These are phyloP conservation scores for Zymoseptoria tritici DNA, from an alignment of 2,329 filamentous ascomycete species.

Conservation along the genomic window DNA sequence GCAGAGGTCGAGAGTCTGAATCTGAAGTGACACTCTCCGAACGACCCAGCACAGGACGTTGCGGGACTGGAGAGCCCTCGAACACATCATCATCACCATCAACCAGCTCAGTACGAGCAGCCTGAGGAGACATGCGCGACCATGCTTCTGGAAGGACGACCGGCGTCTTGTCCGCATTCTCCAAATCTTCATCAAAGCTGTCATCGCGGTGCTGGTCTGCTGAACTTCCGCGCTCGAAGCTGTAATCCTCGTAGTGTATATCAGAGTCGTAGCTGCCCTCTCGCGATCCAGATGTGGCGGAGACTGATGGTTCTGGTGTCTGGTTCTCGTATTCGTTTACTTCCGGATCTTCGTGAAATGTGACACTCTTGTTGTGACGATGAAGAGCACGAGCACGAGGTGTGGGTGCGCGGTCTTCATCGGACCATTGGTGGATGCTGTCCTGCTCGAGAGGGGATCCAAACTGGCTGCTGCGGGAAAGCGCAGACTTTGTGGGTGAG, in stretches of 20 bases:
- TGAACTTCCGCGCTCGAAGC: constrained; percentile 51
- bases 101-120: constrained; percentile 47
- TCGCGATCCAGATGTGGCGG: constrained; percentile 78
- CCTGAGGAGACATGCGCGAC: constrained; percentile 67
- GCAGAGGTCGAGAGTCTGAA: constrained; percentile 74
- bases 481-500: constrained; percentile 84
- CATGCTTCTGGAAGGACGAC: constrained; percentile 97
- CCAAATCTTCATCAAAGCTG: constrained; percentile 90
- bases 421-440: constrained; percentile 48
- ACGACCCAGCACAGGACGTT: constrained; percentile 52
- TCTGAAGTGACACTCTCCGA: constrained; percentile 71
- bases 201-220: constrained; percentile 49
- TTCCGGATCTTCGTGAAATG: constrained; percentile 87
- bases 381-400: constrained; percentile 62
- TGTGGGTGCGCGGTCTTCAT: constrained; percentile 52
- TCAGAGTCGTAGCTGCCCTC: constrained; percentile 86
- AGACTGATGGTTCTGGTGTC: constrained; percentile 83
- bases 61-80: constrained; percentile 44
- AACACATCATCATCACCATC: constrained; percentile 60
- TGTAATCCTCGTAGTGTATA: constrained; percentile 64
- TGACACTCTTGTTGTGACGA: constrained; percentile 91
- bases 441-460: constrained; percentile 43
- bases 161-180: constrained; percentile 94
- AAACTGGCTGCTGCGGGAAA: constrained; percentile 58
- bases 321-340: constrained; percentile 98